Conservation (phyloP, 768 basidiomycete species). For the Boletus rufocinnamomeus region DNA sequence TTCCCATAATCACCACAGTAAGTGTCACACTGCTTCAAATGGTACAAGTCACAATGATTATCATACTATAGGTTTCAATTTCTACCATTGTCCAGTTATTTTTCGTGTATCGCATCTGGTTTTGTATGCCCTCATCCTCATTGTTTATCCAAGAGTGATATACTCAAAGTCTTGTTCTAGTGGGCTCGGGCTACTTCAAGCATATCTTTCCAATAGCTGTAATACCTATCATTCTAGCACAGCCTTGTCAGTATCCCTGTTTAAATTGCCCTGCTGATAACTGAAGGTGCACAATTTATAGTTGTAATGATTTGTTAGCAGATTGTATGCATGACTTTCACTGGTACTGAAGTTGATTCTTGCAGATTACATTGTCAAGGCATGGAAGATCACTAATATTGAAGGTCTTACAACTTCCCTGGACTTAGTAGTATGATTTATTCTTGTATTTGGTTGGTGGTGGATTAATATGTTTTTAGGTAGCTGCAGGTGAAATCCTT, state of each 20-base stretch:
- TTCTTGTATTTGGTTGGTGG: no score
- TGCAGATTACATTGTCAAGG: background rate
- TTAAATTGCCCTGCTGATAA: background rate
- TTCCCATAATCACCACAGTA: no score
- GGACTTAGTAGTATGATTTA: no score
- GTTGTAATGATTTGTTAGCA: background rate
- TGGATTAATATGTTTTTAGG: background rate
- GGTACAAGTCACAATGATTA: no score
- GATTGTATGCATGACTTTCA: background rate
- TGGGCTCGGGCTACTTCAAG: background rate
- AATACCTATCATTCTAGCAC: background rate
- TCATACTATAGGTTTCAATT: no score
- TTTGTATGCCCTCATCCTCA: background rate
- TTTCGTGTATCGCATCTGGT: no score
- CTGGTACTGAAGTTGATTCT: background rate
- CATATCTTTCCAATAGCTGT: background rate
- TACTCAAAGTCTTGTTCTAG: background rate
- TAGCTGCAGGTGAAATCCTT: background rate
- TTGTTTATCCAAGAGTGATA: background rate
- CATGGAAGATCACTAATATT: background rate
- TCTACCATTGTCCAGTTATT: no score
- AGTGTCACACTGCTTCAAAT: no score
- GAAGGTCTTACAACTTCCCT: background rate
- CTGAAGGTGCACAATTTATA: background rate
- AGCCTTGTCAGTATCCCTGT: background rate